These are phyloP conservation scores for Calonectria hongkongensis DNA, from an alignment of 2,329 filamentous ascomycete species.

Conservation along the genomic window DNA sequence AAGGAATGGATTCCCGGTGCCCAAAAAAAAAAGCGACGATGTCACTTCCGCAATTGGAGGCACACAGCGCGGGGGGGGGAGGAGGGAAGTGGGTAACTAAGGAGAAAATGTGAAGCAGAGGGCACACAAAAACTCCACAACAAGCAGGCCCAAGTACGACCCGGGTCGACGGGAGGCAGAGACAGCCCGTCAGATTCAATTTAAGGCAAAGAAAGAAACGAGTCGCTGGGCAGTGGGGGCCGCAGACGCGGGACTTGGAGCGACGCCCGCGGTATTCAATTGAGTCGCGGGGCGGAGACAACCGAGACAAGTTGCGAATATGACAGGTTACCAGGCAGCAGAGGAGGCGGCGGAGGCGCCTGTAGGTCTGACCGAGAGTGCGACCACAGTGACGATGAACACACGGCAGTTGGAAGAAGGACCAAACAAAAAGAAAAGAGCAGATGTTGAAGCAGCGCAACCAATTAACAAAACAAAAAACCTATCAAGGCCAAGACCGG, in stretches of 20 bases:
- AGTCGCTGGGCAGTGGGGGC: background rate
- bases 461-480: background rate
- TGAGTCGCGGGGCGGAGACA: constrained; percentile 17
- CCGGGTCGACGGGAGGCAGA: constrained; percentile 3
- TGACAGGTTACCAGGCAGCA: constrained; percentile 28
- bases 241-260: background rate
- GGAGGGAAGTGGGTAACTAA: background rate
- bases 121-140: constrained; percentile 4
- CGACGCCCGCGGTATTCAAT: background rate
- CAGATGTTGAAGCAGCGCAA: no score
- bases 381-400: background rate
- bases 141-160: constrained; percentile 1
- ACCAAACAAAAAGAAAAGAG: background rate
- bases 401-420: background rate
- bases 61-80: background rate
- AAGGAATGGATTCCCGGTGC: background rate
- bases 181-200: constrained; percentile 6
- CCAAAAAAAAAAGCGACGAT: background rate
- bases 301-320: constrained; percentile 26
- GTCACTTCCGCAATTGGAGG: background rate
- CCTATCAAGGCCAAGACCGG: background rate
- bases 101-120: background rate
- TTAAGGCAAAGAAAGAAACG: background rate
- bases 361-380: background rate
- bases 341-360: background rate